Conservation (phyloP, 1,284 basidiomycete genomes). For the Papiliotrema laurentii region DNA sequence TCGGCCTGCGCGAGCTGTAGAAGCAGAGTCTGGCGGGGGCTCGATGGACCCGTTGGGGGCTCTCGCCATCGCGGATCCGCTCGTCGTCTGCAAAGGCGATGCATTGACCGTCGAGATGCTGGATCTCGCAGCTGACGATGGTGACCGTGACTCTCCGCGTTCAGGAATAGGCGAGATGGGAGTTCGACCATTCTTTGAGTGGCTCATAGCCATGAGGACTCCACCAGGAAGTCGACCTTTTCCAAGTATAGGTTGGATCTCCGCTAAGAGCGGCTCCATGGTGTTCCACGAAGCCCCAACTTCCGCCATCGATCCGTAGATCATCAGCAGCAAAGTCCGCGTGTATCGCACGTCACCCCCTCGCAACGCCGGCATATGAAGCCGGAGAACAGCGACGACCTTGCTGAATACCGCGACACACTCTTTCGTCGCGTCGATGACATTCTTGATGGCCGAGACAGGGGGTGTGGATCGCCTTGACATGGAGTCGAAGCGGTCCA, state of each 20-base stretch:
- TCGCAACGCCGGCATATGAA: slow-evolving; percentile 65
- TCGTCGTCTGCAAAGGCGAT: slow-evolving; percentile 14
- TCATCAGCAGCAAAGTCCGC: slow-evolving; percentile 76
- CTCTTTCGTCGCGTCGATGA: slow-evolving; percentile 80
- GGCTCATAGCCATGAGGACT: slow-evolving; percentile 23
- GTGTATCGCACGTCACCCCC: slow-evolving; percentile 80
- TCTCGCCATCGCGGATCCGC: slow-evolving; percentile 32
- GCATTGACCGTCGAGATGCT: slow-evolving; percentile 9
- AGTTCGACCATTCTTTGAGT: slow-evolving; percentile 31
- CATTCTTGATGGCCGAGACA: slow-evolving; percentile 62
- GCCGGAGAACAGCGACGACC: slow-evolving; percentile 72
- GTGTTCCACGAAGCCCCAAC: slow-evolving; percentile 78
- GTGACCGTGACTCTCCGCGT: slow-evolving; percentile 39
- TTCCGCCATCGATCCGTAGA: slow-evolving; percentile 88
- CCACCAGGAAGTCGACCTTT: slow-evolving; percentile 31
- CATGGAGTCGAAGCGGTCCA: slow-evolving; percentile 87
- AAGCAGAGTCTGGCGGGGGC: slow-evolving; percentile 9
- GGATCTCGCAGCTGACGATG: slow-evolving; percentile 23
- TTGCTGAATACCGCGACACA: slow-evolving; percentile 81
- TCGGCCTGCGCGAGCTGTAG: slow-evolving; percentile 43
- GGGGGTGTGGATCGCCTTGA: slow-evolving; percentile 65
- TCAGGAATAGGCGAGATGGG: slow-evolving; percentile 49
- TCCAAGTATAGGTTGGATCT: slow-evolving; percentile 64
- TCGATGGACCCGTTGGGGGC: slow-evolving; percentile 11
- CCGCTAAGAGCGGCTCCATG: slow-evolving; percentile 68